Evolutionary conservation across 495 filamentous ascomycete genomes (phyloP), one percentile per base, ranked within the genome.

Genomic region (Aspergillus homomorphus): DNA sequence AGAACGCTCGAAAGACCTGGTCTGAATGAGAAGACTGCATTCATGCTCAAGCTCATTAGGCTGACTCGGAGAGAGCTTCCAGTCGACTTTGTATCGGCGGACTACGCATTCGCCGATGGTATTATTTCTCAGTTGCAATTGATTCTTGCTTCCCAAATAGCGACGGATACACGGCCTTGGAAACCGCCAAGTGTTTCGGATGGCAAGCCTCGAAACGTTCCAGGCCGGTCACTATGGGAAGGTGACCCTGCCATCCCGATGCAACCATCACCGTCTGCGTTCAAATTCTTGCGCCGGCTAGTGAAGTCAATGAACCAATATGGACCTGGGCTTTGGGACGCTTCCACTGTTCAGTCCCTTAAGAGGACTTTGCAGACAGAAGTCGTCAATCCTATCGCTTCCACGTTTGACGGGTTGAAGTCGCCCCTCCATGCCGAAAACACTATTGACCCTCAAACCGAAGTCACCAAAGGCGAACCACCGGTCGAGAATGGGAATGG

Each of bases 251-350:
- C 82, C 33, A 66, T 96, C 23, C 94, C 94, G 0, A 76, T 86
- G n/a, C 90, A 91, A 60, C 92, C 92, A 0, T 92, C 91, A 1
- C 85, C 90, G 0, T 78, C 80, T 24, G 81, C 85, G 2, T 95
- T 96, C 69, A 82, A 81, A 59, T 88, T 93, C 53, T 67, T 97
- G 44, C 82, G 86, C 26, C 81, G 78, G 30, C 64, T 96, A 22
- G 75, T 82, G 9, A 69, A 72, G 41, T 73, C 79, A 1, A 95
- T 98, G 91, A 80, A 80, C 38, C 72, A 76, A 14, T 75, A 76
- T 10, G 94, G 94, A 0, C 73, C 75, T 30, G 94, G 98, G 64
- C 69, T 98, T 9, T 98, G 94, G 94, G 92, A 86, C 56, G 81
- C 84, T 3, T 81, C 78, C 3, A 89, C 89, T 0, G 82, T 91